Conservation (phyloP, 1,284 basidiomycete genomes). For the Leccinum griseonigrum region DNA sequence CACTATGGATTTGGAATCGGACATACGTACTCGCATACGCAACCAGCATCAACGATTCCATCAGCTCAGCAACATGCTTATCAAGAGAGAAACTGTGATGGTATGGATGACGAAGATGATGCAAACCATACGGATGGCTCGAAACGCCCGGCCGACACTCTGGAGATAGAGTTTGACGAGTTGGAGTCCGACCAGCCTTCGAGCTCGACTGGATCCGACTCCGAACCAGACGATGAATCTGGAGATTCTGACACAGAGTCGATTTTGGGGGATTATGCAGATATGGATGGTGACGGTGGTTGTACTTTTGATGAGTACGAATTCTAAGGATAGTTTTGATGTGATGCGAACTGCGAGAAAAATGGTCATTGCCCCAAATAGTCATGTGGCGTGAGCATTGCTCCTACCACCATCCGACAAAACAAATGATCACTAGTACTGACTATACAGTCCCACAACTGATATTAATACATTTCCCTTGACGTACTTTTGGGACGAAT, state of each 20-base stretch:
- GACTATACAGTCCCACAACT: no score
- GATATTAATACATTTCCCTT: no score
- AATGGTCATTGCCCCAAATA: no score
- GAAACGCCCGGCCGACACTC: background rate
- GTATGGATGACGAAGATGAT: background rate
- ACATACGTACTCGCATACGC: background rate
- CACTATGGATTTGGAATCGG: background rate
- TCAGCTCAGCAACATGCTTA: background rate
- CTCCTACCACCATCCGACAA: no score
- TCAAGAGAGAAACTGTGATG: background rate
- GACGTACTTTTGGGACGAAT: constrained; percentile 93
- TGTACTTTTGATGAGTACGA: background rate
- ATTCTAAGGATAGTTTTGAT: background rate
- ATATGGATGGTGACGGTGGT: background rate
- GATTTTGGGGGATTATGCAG: background rate
- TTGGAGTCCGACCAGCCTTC: background rate
- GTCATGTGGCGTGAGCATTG: no score
- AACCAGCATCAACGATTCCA: background rate
- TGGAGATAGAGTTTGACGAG: background rate
- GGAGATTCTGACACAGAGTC: background rate
- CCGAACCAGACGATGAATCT: background rate
- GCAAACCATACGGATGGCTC: background rate
- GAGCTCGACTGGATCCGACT: background rate
- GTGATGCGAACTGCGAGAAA: no score
- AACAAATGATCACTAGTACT: no score